These are phyloP conservation scores for Neurospora sp. DNA, from an alignment of 495 filamentous ascomycete genomes.

Conservation along the genomic window DNA sequence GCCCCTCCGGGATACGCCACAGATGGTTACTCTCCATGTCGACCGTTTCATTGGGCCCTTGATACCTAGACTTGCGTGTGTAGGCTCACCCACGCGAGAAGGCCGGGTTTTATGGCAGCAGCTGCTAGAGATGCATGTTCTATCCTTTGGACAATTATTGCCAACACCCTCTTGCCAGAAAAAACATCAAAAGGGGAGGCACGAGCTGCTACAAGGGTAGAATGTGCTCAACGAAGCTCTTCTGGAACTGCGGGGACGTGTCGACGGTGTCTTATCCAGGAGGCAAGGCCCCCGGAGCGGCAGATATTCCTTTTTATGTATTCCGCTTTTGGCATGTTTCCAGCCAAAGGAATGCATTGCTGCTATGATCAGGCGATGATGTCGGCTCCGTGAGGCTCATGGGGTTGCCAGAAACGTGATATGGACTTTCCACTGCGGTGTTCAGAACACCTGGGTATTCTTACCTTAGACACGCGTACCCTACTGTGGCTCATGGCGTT, in stretches of 20 bases:
- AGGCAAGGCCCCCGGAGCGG: not conserved
- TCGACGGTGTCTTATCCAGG: not conserved
- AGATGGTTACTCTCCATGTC: not conserved
- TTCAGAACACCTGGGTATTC: not conserved
- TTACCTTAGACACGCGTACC: not conserved
- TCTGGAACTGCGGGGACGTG: not conserved
- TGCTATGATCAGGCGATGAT: not conserved
- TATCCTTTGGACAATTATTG: not conserved
- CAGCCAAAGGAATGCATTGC: not conserved
- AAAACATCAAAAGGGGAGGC: not conserved
- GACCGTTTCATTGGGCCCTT: not conserved
- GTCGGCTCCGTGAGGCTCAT: not conserved
- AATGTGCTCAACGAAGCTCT: not conserved
- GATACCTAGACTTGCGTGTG: not conserved
- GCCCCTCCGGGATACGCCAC: not conserved
- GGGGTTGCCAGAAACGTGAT: not conserved
- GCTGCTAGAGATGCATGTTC: not conserved
- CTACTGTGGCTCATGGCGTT: not conserved
- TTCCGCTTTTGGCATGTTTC: not conserved
- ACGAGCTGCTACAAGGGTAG: not conserved
- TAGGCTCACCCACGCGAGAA: not conserved
- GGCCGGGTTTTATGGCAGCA: not conserved
- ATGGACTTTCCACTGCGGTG: not conserved
- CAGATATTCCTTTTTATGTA: not conserved
- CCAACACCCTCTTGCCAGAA: not conserved